Base-by-base conservation (phyloP, 2,329 filamentous ascomycete species). In the Aspergillus sp. region DNA sequence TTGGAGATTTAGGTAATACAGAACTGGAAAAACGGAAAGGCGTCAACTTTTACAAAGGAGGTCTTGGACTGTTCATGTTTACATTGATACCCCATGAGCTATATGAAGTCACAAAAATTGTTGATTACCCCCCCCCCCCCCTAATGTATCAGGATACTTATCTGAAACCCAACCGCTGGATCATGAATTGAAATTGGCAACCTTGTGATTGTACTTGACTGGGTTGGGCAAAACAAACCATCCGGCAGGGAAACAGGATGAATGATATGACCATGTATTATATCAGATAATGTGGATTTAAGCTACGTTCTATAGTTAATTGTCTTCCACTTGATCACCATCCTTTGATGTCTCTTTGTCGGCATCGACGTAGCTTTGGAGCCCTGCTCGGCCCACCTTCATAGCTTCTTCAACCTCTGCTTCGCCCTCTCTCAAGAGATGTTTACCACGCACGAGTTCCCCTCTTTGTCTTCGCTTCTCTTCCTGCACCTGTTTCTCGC, bases 321-420 rank as follows among this genome's bases (percentile, higher is more conserved):
- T 22, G 22, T 47, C 20, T 9, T 47, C 18, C n/a, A 18, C 45
- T 47, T 39, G 29, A 57, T 61, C 24, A 11, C 54, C 58, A 29
- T 55, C 20, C 49, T 55, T 56, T 46, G 57, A 24, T 42, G 46
- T 18, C 52, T 68, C 39, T 10, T 57, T 58, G 24, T 72, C 70
- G 29, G 65, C 56, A 39, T 77, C 73, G 60, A 79, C 69, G 61
- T 79, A 72, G 52, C 74, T 74, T n/a, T 69, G 70, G n/a, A 80
- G 58, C 4, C 78, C 77, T 53, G 75, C 74, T 58, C 76, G 80
- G 16, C 75, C 71, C 22, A 80, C 63, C 42, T 64, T 72, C 77
- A 80, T 76, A 20, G 78, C 78, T 59, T 75, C 73, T 62, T 78
- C 73, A 51, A 81, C 68, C 59, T 81, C 78, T 7, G 71, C 75